phyloP scores from a whole-genome alignment of 192 early-diverging fungal genomes.

The Coemansia furcata region DNA sequence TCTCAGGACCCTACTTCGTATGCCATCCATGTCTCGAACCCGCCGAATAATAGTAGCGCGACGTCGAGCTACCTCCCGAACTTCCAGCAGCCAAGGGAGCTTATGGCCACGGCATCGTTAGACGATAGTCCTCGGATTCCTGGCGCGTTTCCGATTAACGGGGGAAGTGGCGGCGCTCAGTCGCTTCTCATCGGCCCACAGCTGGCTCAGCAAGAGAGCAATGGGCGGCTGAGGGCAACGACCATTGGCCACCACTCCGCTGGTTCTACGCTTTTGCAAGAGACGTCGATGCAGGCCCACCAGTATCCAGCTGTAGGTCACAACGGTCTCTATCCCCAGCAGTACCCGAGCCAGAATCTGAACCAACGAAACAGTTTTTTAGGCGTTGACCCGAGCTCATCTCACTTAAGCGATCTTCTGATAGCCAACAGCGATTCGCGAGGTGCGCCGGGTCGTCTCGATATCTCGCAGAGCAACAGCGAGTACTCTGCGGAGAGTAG shows the following conservation, averaged over 20 bases:
- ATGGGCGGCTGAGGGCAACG: slow-evolving; percentile 14
- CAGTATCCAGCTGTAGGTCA: slow-evolving; percentile 1
- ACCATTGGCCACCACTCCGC: slow-evolving; percentile 16
- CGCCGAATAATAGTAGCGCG: neutral
- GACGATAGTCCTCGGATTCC: slow-evolving; percentile 13
- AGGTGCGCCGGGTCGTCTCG: slow-evolving; percentile 47
- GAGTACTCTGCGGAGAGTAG: slow-evolving; percentile 35
- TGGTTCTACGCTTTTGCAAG: neutral
- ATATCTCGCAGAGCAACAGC: slow-evolving; percentile 33
- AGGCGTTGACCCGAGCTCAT: slow-evolving; percentile 56
- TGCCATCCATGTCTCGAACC: neutral
- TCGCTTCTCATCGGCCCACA: slow-evolving; percentile 8
- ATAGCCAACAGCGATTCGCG: slow-evolving; percentile 27
- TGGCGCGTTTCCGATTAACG: slow-evolving; percentile 25
- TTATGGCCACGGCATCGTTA: neutral
- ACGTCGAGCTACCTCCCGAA: neutral
- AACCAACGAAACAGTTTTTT: slow-evolving; percentile 39
- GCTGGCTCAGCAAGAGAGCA: slow-evolving; percentile 5
- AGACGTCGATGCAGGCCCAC: neutral
- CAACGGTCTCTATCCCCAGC: neutral
- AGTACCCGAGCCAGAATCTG: neutral
- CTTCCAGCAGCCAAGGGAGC: neutral
- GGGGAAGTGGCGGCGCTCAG: slow-evolving; percentile 1
- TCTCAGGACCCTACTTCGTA: neutral
- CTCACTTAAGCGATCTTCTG: slow-evolving; percentile 24